Evolutionary conservation across 768 basidiomycete species (phyloP), one percentile per base, ranked within the genome.

Genomic region (Mycena galericulata): DNA sequence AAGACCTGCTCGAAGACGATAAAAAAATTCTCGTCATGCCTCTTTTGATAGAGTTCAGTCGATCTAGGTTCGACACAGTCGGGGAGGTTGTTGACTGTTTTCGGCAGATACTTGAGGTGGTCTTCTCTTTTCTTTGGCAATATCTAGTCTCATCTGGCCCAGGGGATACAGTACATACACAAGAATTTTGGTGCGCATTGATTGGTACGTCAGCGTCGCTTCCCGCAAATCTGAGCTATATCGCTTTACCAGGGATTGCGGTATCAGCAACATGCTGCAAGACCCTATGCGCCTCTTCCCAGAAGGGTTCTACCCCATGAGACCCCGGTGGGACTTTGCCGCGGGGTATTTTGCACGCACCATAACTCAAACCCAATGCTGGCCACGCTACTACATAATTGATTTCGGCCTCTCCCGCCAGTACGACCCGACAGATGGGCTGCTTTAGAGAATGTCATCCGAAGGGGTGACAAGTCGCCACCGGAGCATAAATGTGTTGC

Each of bases 11-110:
- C 12, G 50, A 65, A 24, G 22, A 6, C 3, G 50, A 58, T n/a
- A 30, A 58, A 5, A 20, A 65, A n/a, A 36, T 74, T 38, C 26
- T 75, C 14, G 70, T 73, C 29, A 74, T 76, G 74, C 75, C 75
- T 4, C 38, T 49, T 2, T 36, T 73, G 4, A 41, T 68, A 1
- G 43, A 26, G 3, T 62, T 68, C 24, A 17, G 65, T 45, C 51
- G 63, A 15, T 68, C 71, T 1, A 55, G 32, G 10, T 73, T 76
- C 49, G 63, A 60, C 20, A 74, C 72, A 5, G 65, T 73, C 15
- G 73, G 75, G 8, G 75, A 76, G 38, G 67, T 69, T 14, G 54
- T 75, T 20, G 72, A 73, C 24, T 73, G 71, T 38, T 49, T 76
- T 27, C 30, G 65, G 27, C 73, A 75, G 36, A 62, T 76, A 29